phyloP scores from a whole-genome alignment of 1,284 basidiomycete genomes.

The Microbotryomycetes sp. region DNA sequence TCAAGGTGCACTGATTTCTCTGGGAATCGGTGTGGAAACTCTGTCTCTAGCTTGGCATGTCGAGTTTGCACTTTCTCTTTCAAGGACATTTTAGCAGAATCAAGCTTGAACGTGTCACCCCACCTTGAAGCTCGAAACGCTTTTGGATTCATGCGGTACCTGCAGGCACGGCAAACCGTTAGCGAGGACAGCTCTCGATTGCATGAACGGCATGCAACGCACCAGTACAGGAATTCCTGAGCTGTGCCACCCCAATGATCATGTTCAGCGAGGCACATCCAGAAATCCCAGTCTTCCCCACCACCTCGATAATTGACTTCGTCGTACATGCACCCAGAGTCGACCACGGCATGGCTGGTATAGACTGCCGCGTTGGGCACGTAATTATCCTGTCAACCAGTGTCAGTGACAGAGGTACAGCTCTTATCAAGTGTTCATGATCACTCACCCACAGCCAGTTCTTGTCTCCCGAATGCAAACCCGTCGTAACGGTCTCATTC shows the following conservation, averaged over 20 bases:
- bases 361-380: constrained; percentile 33
- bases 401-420: no score
- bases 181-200: neutral
- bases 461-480: constrained; percentile 20
- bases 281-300: constrained; percentile 36
- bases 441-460: constrained; percentile 18
- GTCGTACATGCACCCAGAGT: constrained; percentile 26
- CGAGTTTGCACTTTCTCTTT: constrained; percentile 18
- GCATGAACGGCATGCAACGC: neutral
- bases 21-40: constrained; percentile 16
- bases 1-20: constrained; percentile 19
- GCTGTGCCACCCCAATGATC: constrained; percentile 31
- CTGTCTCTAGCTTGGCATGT: constrained; percentile 13
- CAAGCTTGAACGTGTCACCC: constrained; percentile 32
- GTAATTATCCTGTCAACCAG: constrained; percentile 31
- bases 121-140: constrained; percentile 24
- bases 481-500: constrained; percentile 32
- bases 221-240: constrained; percentile 32
- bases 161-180: neutral
- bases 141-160: constrained; percentile 32
- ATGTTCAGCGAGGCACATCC: constrained; percentile 32
- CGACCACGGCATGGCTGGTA: constrained; percentile 4
- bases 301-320: constrained; percentile 23
- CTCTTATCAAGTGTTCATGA: no score
- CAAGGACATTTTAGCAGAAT: constrained; percentile 9